Percentiles rank a stretch among this genome's conserved stretches.
phyloP scores from a whole-genome alignment of 1,139 yeast species.

The Suhomyces ambrosiae region DNA sequence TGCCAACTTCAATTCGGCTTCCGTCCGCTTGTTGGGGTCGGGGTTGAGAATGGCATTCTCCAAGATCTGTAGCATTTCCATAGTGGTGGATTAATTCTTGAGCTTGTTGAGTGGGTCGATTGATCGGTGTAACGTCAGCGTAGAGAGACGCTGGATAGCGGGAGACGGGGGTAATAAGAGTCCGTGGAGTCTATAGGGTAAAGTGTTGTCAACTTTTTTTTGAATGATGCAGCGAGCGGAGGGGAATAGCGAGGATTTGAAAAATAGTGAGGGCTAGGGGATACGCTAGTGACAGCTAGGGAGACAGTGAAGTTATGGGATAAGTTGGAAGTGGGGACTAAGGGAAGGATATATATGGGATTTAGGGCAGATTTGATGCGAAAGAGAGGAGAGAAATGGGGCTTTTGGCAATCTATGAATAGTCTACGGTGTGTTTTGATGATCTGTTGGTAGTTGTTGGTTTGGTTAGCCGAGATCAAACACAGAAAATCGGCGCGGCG shows the following conservation, averaged over 20 bases:
- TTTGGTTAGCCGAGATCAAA: too few species aligned
- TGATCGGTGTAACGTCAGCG: neutral
- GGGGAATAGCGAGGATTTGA: too few species aligned
- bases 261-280: too few species aligned
- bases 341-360: neutral
- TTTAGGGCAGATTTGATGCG: neutral
- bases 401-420: too few species aligned
- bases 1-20: slow-evolving; percentile 79
- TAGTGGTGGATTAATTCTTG: slow-evolving; percentile 21
- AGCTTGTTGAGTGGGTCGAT: neutral
- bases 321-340: neutral
- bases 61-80: slow-evolving; percentile 74
- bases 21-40: slow-evolving; percentile 69
- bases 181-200: neutral
- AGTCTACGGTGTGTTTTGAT: too few species aligned
- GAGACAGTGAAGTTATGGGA: too few species aligned
- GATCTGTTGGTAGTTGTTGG: too few species aligned
- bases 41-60: slow-evolving; percentile 75
- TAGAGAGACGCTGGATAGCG: neutral
- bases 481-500: too few species aligned
- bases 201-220: too few species aligned
- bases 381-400: neutral
- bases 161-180: neutral
- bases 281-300: too few species aligned
- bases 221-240: too few species aligned